Base-by-base conservation (phyloP, 1,139 yeast species). In the Kodamaea derodonti region DNA sequence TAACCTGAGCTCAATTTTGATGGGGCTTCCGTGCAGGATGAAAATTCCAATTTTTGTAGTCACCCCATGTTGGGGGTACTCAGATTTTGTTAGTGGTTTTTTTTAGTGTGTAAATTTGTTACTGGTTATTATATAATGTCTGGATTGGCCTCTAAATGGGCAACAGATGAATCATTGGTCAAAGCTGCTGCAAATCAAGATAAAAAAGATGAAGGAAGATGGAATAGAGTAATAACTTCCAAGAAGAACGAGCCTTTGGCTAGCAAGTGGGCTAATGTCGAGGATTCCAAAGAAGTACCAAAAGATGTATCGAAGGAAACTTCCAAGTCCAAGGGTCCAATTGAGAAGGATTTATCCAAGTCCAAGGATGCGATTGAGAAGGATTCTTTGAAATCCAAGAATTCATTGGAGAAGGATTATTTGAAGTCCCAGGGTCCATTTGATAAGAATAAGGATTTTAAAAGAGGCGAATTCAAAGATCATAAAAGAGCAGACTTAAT, bases 101-200 rank as follows among this genome's bases (percentile, higher is more conserved):
- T n/a, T n/a, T n/a, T n/a, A n/a, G n/a, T n/a, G n/a, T n/a, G n/a
- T n/a, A n/a, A n/a, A n/a, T n/a, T n/a, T n/a, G n/a, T n/a, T n/a
- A n/a, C n/a, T n/a, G n/a, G n/a, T n/a, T n/a, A n/a, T n/a, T n/a
- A n/a, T n/a, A n/a, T n/a, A 14, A 63, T 61, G 66, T 39, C 61
- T 22, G 62, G 51, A 11, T 54, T 66, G 33, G 65, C 56, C 12
- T 66, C 72, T 4, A 57, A 52, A 45, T 66, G 72, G 72, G 72
- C 72, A 9, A 45, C 47, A 7, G 66, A 60, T 28, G 58, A 51
- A 13, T 42, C 52, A 4, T 48, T 60, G 32, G 60, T 57, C 11
- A 35, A 42, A 17, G 39, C 51, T 25, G 63, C 67, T 4, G 35
- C 44, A 7, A 33, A 35, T 8, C 62, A 57, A 35, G 66, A 60